These are phyloP conservation scores for Sporothrix sp. DNA, from an alignment of 2,329 filamentous ascomycete species.

Conservation along the genomic window DNA sequence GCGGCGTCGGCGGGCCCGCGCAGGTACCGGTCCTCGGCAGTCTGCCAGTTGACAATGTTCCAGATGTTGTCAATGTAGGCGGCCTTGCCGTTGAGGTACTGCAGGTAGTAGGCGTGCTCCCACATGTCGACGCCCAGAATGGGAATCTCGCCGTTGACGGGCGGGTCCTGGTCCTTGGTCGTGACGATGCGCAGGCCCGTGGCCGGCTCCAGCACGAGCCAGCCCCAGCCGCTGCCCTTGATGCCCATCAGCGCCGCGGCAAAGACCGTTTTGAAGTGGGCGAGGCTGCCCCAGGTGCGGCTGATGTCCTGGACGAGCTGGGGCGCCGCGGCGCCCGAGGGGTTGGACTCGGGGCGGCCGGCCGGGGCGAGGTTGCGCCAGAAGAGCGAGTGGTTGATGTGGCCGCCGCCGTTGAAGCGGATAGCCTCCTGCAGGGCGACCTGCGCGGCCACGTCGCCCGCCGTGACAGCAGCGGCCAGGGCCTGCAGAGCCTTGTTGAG, in stretches of 20 bases:
- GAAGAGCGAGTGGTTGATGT: slow-evolving; percentile 59
- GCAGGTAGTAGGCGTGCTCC: slow-evolving; percentile 80
- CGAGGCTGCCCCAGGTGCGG: slow-evolving; percentile 57
- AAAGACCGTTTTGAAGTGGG: slow-evolving; percentile 57
- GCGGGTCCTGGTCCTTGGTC: slow-evolving; percentile 79
- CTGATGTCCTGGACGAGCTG: slow-evolving; percentile 50
- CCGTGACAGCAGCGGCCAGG: slow-evolving; percentile 46
- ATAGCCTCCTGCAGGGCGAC: slow-evolving; percentile 53
- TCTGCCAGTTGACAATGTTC: slow-evolving; percentile 71
- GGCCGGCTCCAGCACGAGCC: slow-evolving; percentile 59
- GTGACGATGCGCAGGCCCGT: slow-evolving; percentile 60
- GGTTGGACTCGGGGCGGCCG: slow-evolving; percentile 43
- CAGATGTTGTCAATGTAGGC: slow-evolving; percentile 68
- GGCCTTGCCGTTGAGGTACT: slow-evolving; percentile 68
- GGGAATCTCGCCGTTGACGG: slow-evolving; percentile 54
- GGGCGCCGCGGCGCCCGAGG: slow-evolving; percentile 26
- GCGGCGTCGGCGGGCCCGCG: slow-evolving; percentile 38
- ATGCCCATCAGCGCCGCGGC: slow-evolving; percentile 55
- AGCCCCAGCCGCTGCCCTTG: slow-evolving; percentile 82
- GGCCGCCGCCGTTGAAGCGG: slow-evolving; percentile 59
- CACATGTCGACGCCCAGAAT: slow-evolving; percentile 80
- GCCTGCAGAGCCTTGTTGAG: slow-evolving; percentile 74
- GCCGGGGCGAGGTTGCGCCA: slow-evolving; percentile 62
- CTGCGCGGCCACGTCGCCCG: slow-evolving; percentile 48
- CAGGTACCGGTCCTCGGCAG: slow-evolving; percentile 51